These are phyloP conservation scores for Fusarium irregulare DNA, from an alignment of 2,329 filamentous ascomycete genomes.

Conservation along the genomic window DNA sequence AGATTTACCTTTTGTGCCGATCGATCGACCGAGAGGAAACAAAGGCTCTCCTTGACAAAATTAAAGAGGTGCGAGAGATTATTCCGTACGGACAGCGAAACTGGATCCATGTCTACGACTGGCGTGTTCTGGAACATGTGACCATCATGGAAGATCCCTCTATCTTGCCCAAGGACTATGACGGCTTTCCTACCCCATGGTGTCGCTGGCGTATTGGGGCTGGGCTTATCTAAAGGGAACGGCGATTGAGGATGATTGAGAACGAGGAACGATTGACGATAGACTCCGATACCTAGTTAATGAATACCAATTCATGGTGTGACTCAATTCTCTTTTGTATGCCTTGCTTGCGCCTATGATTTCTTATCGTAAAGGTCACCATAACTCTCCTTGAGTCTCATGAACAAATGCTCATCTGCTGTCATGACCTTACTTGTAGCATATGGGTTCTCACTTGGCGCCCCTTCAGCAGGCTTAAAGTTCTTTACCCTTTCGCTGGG, in stretches of 20 bases:
- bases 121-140: conserved; percentile 58
- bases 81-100: conserved; percentile 42
- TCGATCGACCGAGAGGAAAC: conserved; percentile 47
- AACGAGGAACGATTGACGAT: neutral
- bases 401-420: conserved; percentile 71
- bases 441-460: conserved; percentile 57
- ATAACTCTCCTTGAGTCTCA: conserved; percentile 70
- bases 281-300: neutral
- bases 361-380: conserved; percentile 63
- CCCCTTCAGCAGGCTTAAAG: conserved; percentile 51
- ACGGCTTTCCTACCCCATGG: conserved; percentile 56
- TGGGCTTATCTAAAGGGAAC: conserved; percentile 51
- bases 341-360: conserved; percentile 20
- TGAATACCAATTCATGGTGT: neutral
- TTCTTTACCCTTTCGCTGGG: conserved; percentile 68
- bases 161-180: conserved; percentile 49
- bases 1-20: conserved; percentile 58
- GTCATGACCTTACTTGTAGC: conserved; percentile 68
- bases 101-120: conserved; percentile 60
- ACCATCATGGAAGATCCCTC: conserved; percentile 53
- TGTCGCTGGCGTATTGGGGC: conserved; percentile 58
- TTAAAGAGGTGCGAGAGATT: conserved; percentile 48
- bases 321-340: neutral
- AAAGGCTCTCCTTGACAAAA: conserved; percentile 47
- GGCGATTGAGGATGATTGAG: neutral